Evolutionary conservation across 371 early-diverging fungal species (phyloP), one percentile per base, ranked within the genome.

Genomic region (Furculomyces boomerangus): DNA sequence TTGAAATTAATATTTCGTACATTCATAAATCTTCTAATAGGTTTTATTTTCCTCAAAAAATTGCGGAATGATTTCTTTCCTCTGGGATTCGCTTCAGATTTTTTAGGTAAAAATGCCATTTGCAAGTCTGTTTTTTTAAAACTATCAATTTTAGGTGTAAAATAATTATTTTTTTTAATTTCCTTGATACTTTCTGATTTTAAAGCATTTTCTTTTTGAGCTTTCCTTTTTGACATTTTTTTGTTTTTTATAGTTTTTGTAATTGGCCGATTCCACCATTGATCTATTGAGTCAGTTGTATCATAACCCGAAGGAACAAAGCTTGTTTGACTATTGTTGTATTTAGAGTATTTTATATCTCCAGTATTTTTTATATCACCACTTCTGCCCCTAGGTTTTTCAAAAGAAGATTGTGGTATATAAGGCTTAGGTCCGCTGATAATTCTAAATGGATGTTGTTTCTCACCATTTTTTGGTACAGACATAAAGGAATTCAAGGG

Each of bases 181-280:
- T 18, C 50, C n/a, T 3, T 28, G 18, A 22, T 50, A 30, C 31
- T 32, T 20, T 25, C 43, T 7, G 43, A 8, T n/a, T 43, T 43
- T 16, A 5, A n/a, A 20, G 10, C 7, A 10, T 32, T 20, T 51
- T 35, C 31, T 22, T 14, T 24, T 49, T 49, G 14, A 5, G 25
- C 50, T 51, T 35, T 28, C 22, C 52, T 51, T 51, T 51, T 32
- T 16, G 3, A 18, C 8, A 43, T 10, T 43, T 22, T 43, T 5
- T 30, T 51, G 5, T 25, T 7, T 26, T 51, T 51, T 28, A 51
- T 20, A 32, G 52, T 51, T 32, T 18, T 32, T 18, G 30, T 10
- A n/a, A 51, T 31, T 31, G 52, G 52, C 22, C 31, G 52, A 26
- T 51, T 51, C 52, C 52, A 51, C 52, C 52, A 51, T 18, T 51